Base-by-base conservation (phyloP, 345 rosid species). In the Sonneratia caseolaris region DNA sequence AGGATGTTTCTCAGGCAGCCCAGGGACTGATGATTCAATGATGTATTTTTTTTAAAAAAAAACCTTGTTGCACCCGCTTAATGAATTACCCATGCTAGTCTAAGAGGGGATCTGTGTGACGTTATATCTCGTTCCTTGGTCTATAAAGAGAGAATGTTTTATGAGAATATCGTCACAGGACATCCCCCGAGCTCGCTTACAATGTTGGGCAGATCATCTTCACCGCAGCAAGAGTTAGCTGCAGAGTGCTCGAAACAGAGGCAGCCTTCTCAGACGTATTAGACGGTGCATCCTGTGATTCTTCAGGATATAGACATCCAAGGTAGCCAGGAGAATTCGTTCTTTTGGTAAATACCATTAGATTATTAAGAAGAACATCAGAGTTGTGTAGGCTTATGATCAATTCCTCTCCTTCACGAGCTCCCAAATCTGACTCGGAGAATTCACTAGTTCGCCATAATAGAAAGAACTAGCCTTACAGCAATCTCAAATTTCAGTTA, bases 1-100 rank as follows among this genome's bases (percentile, higher is more conserved):
- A 96, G 74, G 98, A 96, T 72, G 86, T 88, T 51, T 73, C 96
- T 32, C 97, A 88, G 76, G 81, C 88, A 38, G 79, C 76, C 67
- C 94, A 93, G 82, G 92, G 97, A 27, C 51, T 87, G 79, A 45
- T 61, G 64, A 83, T 80, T 76, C 98, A 89, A 67, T 90, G 62
- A 83, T 53, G 38, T 42, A 36, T 19, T 71, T 71, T 12, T 43
- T 1, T 8, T 40, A 0, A 40, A n/a, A n/a, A n/a, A n/a, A n/a
- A 27, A 27, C 32, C 73, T 43, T 37, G 40, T 71, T 61, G 22
- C 22, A 22, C 62, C 62, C 24, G 62, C 22, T 11, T 7, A 15
- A 48, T 48, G 53, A 19, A 11, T 22, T 56, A 7, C 1, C 18
- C 2, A 15, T 53, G 62, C 22, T 21, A 3, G 27, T 56, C 14